Evolutionary conservation across 768 basidiomycete genomes (phyloP), one percentile per base, ranked within the genome.

Genomic region (Rubroboletus satanas): DNA sequence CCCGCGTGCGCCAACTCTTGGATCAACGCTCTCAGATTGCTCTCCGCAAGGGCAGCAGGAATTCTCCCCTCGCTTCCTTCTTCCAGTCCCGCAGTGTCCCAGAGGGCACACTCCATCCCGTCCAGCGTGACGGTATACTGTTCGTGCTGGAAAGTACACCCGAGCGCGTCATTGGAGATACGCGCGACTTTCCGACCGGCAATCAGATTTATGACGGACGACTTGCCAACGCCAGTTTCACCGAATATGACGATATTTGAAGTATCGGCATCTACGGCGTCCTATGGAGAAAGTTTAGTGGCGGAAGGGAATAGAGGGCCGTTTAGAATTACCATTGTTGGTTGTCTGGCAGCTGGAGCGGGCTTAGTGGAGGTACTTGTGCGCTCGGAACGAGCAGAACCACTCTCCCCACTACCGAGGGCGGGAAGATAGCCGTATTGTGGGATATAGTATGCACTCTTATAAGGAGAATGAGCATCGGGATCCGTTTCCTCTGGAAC

Each of bases 1-100:
- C 31, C 55, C 1, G 54, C 26, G 6, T 37, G 11, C 14, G 52
- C 52, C 38, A 56, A 33, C 5, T 5, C 17, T 23, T 7, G 15
- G 8, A 56, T 46, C 33, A 56, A n/a, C 32, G 0, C 28, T 14
- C 14, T 55, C 8, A 56, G 11, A 6, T 56, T 36, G 1, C 2
- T 42, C 21, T 56, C 55, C 11, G 55, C 52, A 3, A 42, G 4
- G 7, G n/a, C 41, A 32, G n/a, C 64, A 1, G 51, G 58, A 10
- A 59, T 48, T 17, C 38, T 50, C 28, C 59, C 57, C 7, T 48
- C 31, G 9, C 32, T 36, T 26, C 57, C 55, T 41, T 58, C 57
- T 4, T 58, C 50, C 7, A 59, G 17, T 7, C 58, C 57, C 1
- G 48, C 17, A 14, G 58, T 59, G 4, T 59, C 56, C 51, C 55